These are phyloP conservation scores for Solanum raphanifolium DNA, from an alignment of 257 asterid genomes.

Conservation along the genomic window DNA sequence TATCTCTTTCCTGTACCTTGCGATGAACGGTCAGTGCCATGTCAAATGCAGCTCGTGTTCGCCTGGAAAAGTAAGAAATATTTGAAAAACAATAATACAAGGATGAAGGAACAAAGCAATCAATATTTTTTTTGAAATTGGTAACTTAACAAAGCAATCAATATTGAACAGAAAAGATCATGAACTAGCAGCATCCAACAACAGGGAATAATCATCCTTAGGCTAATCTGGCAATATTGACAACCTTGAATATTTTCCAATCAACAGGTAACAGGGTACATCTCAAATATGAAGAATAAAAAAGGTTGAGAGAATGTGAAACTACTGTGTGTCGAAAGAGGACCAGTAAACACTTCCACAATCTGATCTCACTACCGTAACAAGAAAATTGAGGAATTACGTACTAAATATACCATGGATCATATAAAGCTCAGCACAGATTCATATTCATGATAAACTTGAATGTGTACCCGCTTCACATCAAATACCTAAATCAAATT, in stretches of 20 bases:
- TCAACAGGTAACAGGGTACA: background rate
- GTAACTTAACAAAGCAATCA: background rate
- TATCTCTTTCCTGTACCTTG: conserved; percentile 71
- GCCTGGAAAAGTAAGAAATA: conserved; percentile 35
- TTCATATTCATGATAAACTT: background rate
- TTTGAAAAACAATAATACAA: background rate
- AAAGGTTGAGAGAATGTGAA: background rate
- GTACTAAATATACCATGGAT: background rate
- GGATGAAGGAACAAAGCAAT: background rate
- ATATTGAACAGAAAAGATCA: background rate
- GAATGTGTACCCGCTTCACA: background rate
- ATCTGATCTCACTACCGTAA: background rate
- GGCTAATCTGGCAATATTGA: background rate
- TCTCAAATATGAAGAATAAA: background rate
- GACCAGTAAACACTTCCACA: background rate
- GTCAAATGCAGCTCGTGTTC: conserved; percentile 63
- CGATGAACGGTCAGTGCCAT: conserved; percentile 62
- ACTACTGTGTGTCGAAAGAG: background rate
- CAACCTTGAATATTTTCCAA: background rate
- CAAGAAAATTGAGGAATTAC: background rate
- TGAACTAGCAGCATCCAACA: background rate
- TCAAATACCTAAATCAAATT: background rate
- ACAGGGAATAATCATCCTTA: background rate
- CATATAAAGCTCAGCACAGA: background rate
- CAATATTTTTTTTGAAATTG: too few species aligned